Evolutionary conservation across 306 rosid genomes (phyloP).

Genomic region (Cicer yamashitae): DNA sequence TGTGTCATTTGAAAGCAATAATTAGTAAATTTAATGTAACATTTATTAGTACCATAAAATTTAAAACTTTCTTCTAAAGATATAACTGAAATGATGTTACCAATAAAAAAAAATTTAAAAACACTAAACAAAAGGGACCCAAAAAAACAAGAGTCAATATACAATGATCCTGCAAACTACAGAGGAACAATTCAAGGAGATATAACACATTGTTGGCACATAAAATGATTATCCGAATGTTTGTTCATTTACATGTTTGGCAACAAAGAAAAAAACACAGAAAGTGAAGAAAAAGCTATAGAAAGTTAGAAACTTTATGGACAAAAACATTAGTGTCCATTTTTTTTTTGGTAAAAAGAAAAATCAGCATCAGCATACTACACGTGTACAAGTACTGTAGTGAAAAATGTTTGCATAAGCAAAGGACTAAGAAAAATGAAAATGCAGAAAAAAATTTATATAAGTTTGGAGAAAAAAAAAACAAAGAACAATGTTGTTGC

Average conservation of each 20-base stretch:
- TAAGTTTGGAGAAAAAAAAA: too few relatives aligned
- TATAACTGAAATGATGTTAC: slow-evolving; percentile 34
- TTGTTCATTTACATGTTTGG: slow-evolving; percentile 32
- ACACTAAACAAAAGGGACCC: slow-evolving; percentile 15
- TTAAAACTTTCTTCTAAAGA: slow-evolving; percentile 35
- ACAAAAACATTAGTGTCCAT: neutral
- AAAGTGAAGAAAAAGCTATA: slow-evolving; percentile 20
- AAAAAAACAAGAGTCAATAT: slow-evolving; percentile 48
- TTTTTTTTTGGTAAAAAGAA: too few relatives aligned
- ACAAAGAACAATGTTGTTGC: too few relatives aligned
- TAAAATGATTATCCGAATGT: slow-evolving; percentile 34
- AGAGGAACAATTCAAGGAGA: slow-evolving; percentile 39
- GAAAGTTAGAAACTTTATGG: slow-evolving; percentile 19
- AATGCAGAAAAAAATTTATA: too few relatives aligned
- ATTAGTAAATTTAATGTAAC: slow-evolving; percentile 31
- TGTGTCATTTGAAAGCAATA: slow-evolving; percentile 29
- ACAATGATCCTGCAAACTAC: slow-evolving; percentile 24
- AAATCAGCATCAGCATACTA: too few relatives aligned
- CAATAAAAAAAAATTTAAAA: neutral
- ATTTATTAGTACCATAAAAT: slow-evolving; percentile 30
- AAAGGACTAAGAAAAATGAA: neutral
- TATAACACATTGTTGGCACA: slow-evolving; percentile 39
- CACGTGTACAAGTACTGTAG: too few relatives aligned
- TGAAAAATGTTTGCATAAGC: neutral
- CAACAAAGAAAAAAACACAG: slow-evolving; percentile 14